Conservation (phyloP, 495 filamentous ascomycete species). For the Penicillium robsamsonii region DNA sequence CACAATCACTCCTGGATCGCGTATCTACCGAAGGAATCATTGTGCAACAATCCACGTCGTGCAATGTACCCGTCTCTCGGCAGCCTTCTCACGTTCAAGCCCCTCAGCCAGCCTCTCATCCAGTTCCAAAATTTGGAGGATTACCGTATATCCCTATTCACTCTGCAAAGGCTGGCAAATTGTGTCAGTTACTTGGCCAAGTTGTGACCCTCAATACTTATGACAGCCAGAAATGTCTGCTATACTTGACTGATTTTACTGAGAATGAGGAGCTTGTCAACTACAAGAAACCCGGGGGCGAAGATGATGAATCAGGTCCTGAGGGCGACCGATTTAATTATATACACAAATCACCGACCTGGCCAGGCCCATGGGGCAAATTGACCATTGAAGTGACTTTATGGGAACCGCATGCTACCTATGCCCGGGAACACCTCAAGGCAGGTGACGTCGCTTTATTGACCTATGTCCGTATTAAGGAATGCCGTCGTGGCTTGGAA, state of each 20-base stretch:
- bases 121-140: conserved; percentile 9
- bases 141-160: conserved; percentile 63
- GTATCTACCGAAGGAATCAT: conserved; percentile 2
- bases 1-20: conserved; percentile 30
- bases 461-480: conserved; percentile 70
- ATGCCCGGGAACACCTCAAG: conserved; percentile 53
- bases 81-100: conserved; percentile 13
- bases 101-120: conserved; percentile 8
- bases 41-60: conserved; percentile 12
- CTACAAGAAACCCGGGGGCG: conserved; percentile 43
- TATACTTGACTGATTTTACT: conserved; percentile 91
- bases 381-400: conserved; percentile 69
- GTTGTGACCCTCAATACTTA: conserved; percentile 63
- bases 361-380: conserved; percentile 78
- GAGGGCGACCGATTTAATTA: conserved; percentile 54
- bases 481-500: conserved; percentile 56
- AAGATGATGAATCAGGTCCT: conserved; percentile 31
- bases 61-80: neutral
- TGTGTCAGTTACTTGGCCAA: conserved; percentile 72
- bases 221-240: conserved; percentile 46
- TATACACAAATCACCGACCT: conserved; percentile 41
- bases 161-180: conserved; percentile 55
- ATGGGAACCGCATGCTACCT: conserved; percentile 65
- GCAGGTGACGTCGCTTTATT: conserved; percentile 61
- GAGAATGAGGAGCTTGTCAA: conserved; percentile 59